Evolutionary conservation across 2,329 filamentous ascomycete genomes (phyloP).

Genomic region (Escovopsis sp.): DNA sequence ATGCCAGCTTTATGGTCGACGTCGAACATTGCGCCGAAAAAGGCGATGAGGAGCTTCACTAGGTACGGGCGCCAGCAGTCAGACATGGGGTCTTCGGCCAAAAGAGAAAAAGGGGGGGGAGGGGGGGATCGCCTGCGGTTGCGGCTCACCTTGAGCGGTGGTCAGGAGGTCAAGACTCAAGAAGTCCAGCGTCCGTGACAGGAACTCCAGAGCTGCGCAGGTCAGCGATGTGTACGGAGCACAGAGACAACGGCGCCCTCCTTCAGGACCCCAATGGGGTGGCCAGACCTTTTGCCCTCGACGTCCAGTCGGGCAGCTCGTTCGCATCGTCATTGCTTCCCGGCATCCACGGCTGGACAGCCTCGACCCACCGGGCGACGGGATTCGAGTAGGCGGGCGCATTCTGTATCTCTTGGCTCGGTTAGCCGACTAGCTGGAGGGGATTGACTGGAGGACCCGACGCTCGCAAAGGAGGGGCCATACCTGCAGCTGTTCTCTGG

Average conservation of each 20-base stretch:
- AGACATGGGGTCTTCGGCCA: neutral
- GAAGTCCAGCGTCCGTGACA: constrained; percentile 37
- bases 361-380: constrained; percentile 40
- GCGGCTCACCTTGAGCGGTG: constrained; percentile 30
- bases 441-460: neutral
- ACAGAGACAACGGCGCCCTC: neutral
- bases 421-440: neutral
- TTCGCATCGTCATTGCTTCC: constrained; percentile 25
- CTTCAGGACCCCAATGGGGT: neutral
- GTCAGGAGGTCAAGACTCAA: constrained; percentile 31
- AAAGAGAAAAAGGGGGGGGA: too few species aligned
- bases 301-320: constrained; percentile 34
- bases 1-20: constrained; percentile 46
- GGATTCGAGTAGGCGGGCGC: constrained; percentile 28
- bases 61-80: neutral
- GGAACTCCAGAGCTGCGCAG: constrained; percentile 36
- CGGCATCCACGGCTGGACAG: constrained; percentile 40
- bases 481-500: constrained; percentile 31
- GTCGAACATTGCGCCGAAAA: constrained; percentile 44
- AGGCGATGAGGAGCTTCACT: constrained; percentile 34
- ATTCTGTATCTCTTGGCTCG: constrained; percentile 27
- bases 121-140: neutral
- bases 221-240: neutral
- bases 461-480: neutral
- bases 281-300: constrained; percentile 33